Conservation (phyloP, 108 stramenopile species). For the Cyclostephanos tholiformis region DNA sequence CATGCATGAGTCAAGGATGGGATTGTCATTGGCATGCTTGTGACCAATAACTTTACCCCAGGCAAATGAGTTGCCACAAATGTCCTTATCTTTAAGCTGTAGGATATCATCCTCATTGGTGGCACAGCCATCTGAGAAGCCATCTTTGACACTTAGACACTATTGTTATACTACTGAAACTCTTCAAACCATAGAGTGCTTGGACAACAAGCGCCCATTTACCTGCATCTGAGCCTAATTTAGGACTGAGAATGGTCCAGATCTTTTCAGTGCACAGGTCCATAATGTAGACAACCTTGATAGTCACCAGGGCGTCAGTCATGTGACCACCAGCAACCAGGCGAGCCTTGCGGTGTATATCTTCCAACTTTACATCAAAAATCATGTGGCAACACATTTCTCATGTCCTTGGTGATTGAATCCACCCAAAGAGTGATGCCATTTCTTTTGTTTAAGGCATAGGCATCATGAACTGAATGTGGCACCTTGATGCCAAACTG, state of each 20-base stretch:
- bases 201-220: background rate
- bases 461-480: conserved; percentile 38
- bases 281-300: conserved; percentile 54
- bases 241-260: too few relatives aligned
- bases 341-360: too few relatives aligned
- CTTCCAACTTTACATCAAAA: too few relatives aligned
- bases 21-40: conserved; percentile 10
- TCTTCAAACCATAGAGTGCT: too few relatives aligned
- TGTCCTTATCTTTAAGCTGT: too few relatives aligned
- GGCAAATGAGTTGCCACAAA: background rate
- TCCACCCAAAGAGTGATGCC: conserved; percentile 49
- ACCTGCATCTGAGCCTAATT: background rate
- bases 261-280: conserved; percentile 38
- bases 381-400: conserved; percentile 38
- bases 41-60: background rate
- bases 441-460: conserved; percentile 36
- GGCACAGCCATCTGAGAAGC: too few relatives aligned
- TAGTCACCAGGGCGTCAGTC: too few relatives aligned
- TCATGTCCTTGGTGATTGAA: conserved; percentile 55
- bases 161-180: conserved; percentile 45
- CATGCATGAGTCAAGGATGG: conserved; percentile 13
- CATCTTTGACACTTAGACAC: conserved; percentile 24
- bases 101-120: too few relatives aligned
- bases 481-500: conserved; percentile 40
- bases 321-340: too few relatives aligned